phyloP scores from a whole-genome alignment of 179 eudicot species.

The Amaranthus tricolor region DNA sequence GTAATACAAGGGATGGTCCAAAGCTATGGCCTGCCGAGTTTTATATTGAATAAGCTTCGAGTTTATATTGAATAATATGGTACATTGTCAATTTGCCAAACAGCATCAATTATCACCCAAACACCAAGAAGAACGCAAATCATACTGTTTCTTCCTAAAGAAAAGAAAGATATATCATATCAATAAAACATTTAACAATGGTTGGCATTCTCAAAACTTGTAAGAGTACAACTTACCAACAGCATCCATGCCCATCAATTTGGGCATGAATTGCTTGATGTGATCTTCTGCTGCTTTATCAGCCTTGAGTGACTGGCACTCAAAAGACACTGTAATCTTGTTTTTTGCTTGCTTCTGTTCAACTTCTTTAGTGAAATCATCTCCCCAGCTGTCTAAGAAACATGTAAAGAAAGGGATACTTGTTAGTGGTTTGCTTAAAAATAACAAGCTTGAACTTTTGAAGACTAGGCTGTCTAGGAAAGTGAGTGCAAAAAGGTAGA shows the following conservation, averaged over 20 bases:
- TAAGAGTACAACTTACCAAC: constrained; percentile 55
- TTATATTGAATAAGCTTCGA: too few relatives aligned
- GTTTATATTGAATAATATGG: background rate
- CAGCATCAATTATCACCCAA: background rate
- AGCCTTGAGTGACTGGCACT: constrained; percentile 89
- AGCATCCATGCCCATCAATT: constrained; percentile 91
- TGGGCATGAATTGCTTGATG: constrained; percentile 82
- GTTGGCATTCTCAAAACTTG: background rate
- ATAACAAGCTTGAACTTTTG: constrained; percentile 11
- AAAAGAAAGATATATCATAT: background rate
- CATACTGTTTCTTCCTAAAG: background rate
- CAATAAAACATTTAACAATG: background rate
- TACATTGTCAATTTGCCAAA: background rate
- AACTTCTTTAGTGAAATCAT: constrained; percentile 67
- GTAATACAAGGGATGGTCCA: too few relatives aligned
- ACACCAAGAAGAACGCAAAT: background rate
- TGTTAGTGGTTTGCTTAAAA: background rate
- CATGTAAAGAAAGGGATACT: constrained; percentile 4
- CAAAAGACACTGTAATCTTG: constrained; percentile 63
- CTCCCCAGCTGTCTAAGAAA: constrained; percentile 71
- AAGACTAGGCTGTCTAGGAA: background rate
- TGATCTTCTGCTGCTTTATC: constrained; percentile 94
- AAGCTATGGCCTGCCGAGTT: too few relatives aligned
- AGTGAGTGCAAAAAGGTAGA: background rate
- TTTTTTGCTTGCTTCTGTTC: constrained; percentile 56